A percentile compares a stretch with the other conserved stretches of the same genome.
Conservation (phyloP, 2,329 filamentous ascomycete species). For the Myotisia sp. region DNA sequence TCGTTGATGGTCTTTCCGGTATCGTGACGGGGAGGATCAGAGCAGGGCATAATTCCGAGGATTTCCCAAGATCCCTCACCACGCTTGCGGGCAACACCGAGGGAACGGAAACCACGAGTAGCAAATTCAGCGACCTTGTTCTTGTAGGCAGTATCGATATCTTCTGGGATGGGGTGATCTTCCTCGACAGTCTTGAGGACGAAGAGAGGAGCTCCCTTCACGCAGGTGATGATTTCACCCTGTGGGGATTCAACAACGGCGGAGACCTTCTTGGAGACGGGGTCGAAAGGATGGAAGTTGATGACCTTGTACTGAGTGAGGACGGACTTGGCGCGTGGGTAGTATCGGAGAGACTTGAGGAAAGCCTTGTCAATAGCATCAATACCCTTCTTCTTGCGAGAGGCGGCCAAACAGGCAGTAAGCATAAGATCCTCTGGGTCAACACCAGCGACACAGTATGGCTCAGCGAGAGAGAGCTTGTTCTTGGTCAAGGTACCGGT, state of each 20-base stretch:
- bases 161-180: slow-evolving; percentile 63
- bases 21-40: slow-evolving; percentile 78
- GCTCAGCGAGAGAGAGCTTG: slow-evolving; percentile 76
- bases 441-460: slow-evolving; percentile 68
- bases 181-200: slow-evolving; percentile 78
- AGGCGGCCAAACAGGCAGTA: slow-evolving; percentile 77
- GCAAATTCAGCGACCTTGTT: slow-evolving; percentile 86
- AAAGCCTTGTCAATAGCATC: slow-evolving; percentile 93
- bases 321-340: slow-evolving; percentile 66
- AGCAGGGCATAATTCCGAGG: slow-evolving; percentile 88
- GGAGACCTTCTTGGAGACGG: slow-evolving; percentile 83
- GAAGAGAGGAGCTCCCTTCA: slow-evolving; percentile 81
- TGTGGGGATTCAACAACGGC: slow-evolving; percentile 70
- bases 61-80: slow-evolving; percentile 74
- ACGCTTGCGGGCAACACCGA: slow-evolving; percentile 83
- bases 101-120: slow-evolving; percentile 82
- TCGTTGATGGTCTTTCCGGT: slow-evolving; percentile 83
- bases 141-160: slow-evolving; percentile 72
- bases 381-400: slow-evolving; percentile 89
- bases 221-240: slow-evolving; percentile 72
- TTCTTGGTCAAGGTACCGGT: slow-evolving; percentile 89
- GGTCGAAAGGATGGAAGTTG: slow-evolving; percentile 78
- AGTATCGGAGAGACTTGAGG: slow-evolving; percentile 68
- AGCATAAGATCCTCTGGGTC: slow-evolving; percentile 82
- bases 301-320: slow-evolving; percentile 73